Percentiles rank a stretch among this genome's conserved stretches.
These are phyloP conservation scores for Amanita inopinata DNA, from an alignment of 768 basidiomycete species.

Conservation along the genomic window DNA sequence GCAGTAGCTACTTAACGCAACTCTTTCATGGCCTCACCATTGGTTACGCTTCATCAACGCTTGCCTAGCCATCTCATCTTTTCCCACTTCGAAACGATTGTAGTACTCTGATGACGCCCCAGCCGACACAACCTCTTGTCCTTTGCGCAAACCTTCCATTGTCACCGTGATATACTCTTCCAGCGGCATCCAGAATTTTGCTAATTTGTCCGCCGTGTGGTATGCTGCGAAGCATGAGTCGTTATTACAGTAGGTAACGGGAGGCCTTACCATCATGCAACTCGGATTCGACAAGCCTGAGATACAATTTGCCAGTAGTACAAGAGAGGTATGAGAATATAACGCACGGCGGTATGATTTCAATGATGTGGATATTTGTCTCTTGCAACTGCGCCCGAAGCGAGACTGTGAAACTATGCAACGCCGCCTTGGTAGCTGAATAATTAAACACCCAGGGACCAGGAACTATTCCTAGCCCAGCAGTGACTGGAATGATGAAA, in stretches of 20 bases:
- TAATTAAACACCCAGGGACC: constrained; percentile 36
- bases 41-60: neutral
- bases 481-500: constrained; percentile 43
- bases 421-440: constrained; percentile 47
- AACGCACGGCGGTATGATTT: constrained; percentile 50
- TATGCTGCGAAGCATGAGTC: neutral
- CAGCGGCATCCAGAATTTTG: constrained; percentile 8
- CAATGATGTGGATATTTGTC: constrained; percentile 43
- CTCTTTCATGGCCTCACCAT: too few species aligned
- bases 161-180: constrained; percentile 4
- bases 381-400: constrained; percentile 35
- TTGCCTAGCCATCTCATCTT: neutral
- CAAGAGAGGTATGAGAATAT: neutral
- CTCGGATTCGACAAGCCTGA: constrained; percentile 8
- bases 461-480: constrained; percentile 40
- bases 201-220: neutral
- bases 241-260: neutral
- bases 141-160: constrained; percentile 5
- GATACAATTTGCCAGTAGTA: neutral
- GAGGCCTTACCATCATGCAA: constrained; percentile 5
- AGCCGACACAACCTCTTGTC: neutral
- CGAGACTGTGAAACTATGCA: constrained; percentile 41
- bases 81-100: constrained; percentile 7
- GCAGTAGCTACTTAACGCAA: too few species aligned
- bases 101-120: neutral